These are phyloP conservation scores for Monosporascus ibericus DNA, from an alignment of 2,329 filamentous ascomycete genomes.

Conservation along the genomic window DNA sequence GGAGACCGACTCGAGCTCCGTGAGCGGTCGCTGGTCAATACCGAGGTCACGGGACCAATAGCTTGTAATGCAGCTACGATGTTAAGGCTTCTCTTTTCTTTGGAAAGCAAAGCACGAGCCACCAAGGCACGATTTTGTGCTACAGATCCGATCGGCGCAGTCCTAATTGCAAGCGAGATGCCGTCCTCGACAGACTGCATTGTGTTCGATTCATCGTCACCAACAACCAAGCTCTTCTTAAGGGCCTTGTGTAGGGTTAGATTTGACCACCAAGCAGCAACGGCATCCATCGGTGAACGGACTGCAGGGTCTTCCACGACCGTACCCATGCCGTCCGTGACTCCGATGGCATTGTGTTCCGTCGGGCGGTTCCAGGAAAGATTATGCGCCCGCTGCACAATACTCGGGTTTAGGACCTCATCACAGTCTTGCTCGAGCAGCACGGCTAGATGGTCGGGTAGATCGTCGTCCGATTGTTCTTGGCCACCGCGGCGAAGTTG, in stretches of 20 bases:
- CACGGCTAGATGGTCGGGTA: conserved; percentile 70
- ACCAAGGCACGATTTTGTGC: conserved; percentile 57
- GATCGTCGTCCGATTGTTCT: conserved; percentile 52
- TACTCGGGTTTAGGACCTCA: conserved; percentile 68
- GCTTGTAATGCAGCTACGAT: conserved; percentile 52
- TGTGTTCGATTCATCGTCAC: conserved; percentile 36
- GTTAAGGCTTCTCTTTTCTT: conserved; percentile 47
- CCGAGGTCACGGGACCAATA: conserved; percentile 36
- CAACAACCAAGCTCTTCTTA: conserved; percentile 52
- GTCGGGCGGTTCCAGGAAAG: conserved; percentile 81
- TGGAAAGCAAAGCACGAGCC: conserved; percentile 50
- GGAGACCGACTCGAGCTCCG: conserved; percentile 3
- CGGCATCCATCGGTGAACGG: conserved; percentile 78
- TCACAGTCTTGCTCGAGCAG: conserved; percentile 77
- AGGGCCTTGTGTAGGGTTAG: conserved; percentile 65
- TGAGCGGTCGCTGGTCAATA: conserved; percentile 23
- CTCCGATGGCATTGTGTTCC: conserved; percentile 54
- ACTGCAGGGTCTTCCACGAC: conserved; percentile 83
- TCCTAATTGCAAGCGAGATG: conserved; percentile 63
- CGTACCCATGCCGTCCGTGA: conserved; percentile 69
- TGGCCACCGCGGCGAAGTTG: conserved; percentile 34
- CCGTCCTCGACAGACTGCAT: conserved; percentile 34
- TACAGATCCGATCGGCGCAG: conserved; percentile 72
- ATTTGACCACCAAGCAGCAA: conserved; percentile 87
- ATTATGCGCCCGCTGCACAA: conserved; percentile 83